Evolutionary conservation across 2,329 filamentous ascomycete genomes (phyloP).

Genomic region (Penicillium thymicola): DNA sequence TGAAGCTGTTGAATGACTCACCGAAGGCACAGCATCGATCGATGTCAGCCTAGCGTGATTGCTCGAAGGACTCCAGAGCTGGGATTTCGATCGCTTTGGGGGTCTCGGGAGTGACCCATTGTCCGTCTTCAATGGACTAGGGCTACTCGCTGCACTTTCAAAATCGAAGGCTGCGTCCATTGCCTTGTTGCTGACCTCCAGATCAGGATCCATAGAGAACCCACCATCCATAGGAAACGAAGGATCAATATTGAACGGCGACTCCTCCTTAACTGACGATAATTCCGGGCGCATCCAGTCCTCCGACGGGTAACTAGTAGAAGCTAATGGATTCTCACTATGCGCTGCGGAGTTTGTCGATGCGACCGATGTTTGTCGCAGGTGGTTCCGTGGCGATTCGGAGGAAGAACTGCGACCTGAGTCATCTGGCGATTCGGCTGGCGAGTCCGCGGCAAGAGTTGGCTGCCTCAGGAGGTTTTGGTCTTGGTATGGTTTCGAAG

Average conservation of each 20-base stretch:
- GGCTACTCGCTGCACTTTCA: slow-evolving; percentile 48
- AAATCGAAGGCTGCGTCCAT: slow-evolving; percentile 51
- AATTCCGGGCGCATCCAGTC: slow-evolving; percentile 40
- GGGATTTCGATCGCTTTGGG: slow-evolving; percentile 25
- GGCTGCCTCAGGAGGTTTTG: slow-evolving; percentile 35
- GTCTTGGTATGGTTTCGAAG: slow-evolving; percentile 31
- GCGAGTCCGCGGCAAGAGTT: slow-evolving; percentile 37
- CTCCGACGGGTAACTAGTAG: slow-evolving; percentile 34
- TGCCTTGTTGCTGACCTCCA: slow-evolving; percentile 46
- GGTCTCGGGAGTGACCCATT: slow-evolving; percentile 22
- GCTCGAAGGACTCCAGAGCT: slow-evolving; percentile 28
- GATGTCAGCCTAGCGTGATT: slow-evolving; percentile 13
- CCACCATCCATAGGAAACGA: slow-evolving; percentile 34
- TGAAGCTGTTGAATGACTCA: slow-evolving; percentile 21
- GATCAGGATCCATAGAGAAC: slow-evolving; percentile 35
- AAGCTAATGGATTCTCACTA: slow-evolving; percentile 36
- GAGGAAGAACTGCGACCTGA: slow-evolving; percentile 45
- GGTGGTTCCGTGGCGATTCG: slow-evolving; percentile 41
- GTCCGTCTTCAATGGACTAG: slow-evolving; percentile 40
- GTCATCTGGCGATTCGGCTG: slow-evolving; percentile 45
- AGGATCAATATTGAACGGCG: slow-evolving; percentile 40
- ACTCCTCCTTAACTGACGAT: slow-evolving; percentile 37
- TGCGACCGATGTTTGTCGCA: slow-evolving; percentile 40
- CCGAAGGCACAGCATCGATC: slow-evolving; percentile 24
- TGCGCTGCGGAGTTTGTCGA: slow-evolving; percentile 42